A percentile compares a stretch with the other conserved stretches of the same genome.
phyloP scores from a whole-genome alignment of 495 filamentous ascomycete species.

The Neurospora tetraspora region DNA sequence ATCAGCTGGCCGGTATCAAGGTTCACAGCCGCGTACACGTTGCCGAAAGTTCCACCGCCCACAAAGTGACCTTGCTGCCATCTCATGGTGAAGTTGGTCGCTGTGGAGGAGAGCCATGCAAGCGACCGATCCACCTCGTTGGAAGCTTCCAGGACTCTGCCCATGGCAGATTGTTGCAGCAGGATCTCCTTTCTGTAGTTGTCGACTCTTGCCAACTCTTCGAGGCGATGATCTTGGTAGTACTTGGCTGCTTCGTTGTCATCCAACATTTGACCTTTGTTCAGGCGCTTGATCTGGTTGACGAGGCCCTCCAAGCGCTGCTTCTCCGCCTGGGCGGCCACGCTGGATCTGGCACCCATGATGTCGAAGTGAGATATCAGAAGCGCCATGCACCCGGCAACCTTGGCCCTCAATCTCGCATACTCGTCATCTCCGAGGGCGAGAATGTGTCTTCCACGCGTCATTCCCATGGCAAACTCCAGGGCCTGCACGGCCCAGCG shows the following conservation, averaged over 20 bases:
- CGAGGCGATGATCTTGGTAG: constrained; percentile 62
- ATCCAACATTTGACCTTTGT: constrained; percentile 64
- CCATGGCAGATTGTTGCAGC: constrained; percentile 80
- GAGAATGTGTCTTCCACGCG: constrained; percentile 80
- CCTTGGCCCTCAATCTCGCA: constrained; percentile 67
- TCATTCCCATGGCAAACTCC: constrained; percentile 97
- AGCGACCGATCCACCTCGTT: constrained; percentile 93
- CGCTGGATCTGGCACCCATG: constrained; percentile 86
- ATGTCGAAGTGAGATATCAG: constrained; percentile 98
- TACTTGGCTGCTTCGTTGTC: constrained; percentile 73
- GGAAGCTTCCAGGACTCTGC: constrained; percentile 81
- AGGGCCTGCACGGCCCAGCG: constrained; percentile 91
- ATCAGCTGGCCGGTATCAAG: constrained; percentile 90
- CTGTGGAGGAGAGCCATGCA: constrained; percentile 83
- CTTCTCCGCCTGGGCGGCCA: constrained; percentile 80
- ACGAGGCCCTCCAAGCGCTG: constrained; percentile 62
- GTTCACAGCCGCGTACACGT: constrained; percentile 95
- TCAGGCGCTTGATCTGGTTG: constrained; percentile 62
- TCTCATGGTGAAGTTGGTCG: constrained; percentile 85
- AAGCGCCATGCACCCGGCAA: constrained; percentile 94
- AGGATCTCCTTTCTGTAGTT: constrained; percentile 65
- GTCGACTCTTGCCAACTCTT: constrained; percentile 65
- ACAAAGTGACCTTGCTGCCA: constrained; percentile 99
- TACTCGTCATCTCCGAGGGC: constrained; percentile 82
- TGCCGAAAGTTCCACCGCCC: constrained; percentile 93